phyloP scores from a whole-genome alignment of 1,139 yeast species.

The Suhomyces maxii region DNA sequence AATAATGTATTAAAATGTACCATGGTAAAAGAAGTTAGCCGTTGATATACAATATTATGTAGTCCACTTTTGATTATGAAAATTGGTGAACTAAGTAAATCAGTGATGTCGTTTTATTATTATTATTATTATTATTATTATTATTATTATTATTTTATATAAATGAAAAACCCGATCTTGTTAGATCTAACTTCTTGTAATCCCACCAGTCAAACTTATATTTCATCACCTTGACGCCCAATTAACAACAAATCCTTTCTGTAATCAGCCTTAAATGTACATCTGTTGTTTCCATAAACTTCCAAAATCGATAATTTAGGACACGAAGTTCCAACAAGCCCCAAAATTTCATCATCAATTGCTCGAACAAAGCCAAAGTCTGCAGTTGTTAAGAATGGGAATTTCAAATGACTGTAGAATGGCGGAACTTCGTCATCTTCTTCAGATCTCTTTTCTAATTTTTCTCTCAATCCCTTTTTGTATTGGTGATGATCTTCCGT shows the following conservation, averaged over 20 bases:
- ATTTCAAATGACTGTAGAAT: constrained; percentile 20
- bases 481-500: constrained; percentile 36
- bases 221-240: constrained; percentile 70
- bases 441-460: constrained; percentile 15
- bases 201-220: neutral
- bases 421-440: constrained; percentile 11
- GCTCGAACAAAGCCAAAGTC: constrained; percentile 78
- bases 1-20: neutral
- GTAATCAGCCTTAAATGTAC: constrained; percentile 55
- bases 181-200: too few species aligned
- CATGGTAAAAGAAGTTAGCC: too few species aligned
- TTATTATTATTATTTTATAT: too few species aligned
- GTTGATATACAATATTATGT: too few species aligned
- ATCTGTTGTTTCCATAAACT: constrained; percentile 74
- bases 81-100: too few species aligned
- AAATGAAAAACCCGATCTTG: too few species aligned
- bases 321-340: constrained; percentile 54
- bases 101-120: too few species aligned
- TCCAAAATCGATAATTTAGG: constrained; percentile 65
- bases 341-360: constrained; percentile 64
- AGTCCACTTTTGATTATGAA: too few species aligned
- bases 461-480: constrained; percentile 30
- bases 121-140: too few species aligned
- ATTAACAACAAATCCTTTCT: constrained; percentile 61
- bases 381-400: constrained; percentile 60